Percentiles rank a stretch among this genome's conserved stretches.
phyloP scores from a whole-genome alignment of 2,329 filamentous ascomycete genomes.

The Fusarium anthophilum region DNA sequence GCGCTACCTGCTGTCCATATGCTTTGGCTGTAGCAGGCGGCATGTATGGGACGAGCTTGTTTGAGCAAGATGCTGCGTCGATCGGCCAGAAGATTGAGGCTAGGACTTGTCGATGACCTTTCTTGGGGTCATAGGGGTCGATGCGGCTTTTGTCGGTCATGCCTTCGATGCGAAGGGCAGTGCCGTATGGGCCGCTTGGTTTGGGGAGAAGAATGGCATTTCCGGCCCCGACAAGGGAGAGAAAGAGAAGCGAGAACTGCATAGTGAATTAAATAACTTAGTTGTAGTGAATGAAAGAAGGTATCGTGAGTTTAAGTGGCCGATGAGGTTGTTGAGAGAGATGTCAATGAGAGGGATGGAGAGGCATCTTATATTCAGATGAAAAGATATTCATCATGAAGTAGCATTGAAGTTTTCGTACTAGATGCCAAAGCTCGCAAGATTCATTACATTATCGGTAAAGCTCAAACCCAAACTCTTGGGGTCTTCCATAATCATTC shows the following conservation, averaged over 20 bases:
- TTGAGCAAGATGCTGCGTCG: constrained; percentile 34
- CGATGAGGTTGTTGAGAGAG: neutral
- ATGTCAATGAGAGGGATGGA: accelerated
- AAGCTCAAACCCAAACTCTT: neutral
- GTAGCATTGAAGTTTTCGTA: neutral
- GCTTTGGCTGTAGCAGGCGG: constrained; percentile 43
- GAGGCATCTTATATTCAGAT: neutral
- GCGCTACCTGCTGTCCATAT: constrained; percentile 41
- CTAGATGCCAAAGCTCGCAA: neutral
- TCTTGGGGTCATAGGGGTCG: constrained; percentile 43
- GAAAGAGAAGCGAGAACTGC: constrained; percentile 23
- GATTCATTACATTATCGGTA: neutral
- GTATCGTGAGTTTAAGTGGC: accelerated
- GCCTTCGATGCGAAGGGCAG: constrained; percentile 37
- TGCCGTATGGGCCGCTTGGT: constrained; percentile 44
- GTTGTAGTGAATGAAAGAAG: too few species aligned
- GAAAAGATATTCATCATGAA: neutral
- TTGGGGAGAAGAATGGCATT: constrained; percentile 42
- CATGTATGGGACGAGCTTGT: constrained; percentile 45
- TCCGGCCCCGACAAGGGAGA: constrained; percentile 21
- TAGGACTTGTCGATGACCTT: constrained; percentile 41
- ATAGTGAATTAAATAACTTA: neutral
- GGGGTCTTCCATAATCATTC: neutral
- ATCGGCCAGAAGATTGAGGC: constrained; percentile 47
- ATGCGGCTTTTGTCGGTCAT: constrained; percentile 46